These are phyloP conservation scores for Coemansia sp. DNA, from an alignment of 192 early-diverging fungal genomes.

Conservation along the genomic window DNA sequence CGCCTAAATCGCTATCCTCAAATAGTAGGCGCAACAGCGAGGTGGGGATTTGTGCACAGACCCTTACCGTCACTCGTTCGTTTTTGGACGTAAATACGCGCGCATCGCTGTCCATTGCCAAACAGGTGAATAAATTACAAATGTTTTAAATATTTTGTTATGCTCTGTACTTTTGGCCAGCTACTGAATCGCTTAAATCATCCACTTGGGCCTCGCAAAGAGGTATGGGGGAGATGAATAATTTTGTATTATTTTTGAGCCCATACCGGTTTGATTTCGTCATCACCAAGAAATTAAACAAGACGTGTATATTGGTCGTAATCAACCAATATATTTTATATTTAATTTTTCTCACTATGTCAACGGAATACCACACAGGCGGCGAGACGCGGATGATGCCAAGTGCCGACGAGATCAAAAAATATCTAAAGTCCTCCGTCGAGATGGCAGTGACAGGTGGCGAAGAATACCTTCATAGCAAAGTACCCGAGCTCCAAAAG, in stretches of 20 bases:
- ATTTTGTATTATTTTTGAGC: background rate
- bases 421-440: constrained; percentile 37
- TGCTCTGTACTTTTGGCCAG: background rate
- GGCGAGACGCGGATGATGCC: background rate
- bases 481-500: constrained; percentile 28
- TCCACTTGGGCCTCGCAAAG: background rate
- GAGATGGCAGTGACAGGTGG: constrained; percentile 35
- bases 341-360: background rate
- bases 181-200: background rate
- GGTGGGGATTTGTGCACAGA: constrained; percentile 24
- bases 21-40: constrained; percentile 34
- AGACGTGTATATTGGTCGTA: background rate
- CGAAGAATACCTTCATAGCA: constrained; percentile 45
- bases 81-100: constrained; percentile 29
- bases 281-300: background rate
- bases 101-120: constrained; percentile 12
- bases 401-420: constrained; percentile 27
- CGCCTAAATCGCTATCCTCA: constrained; percentile 10
- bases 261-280: background rate
- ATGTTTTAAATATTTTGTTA: too few relatives aligned
- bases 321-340: background rate
- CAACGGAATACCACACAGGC: background rate
- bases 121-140: too few relatives aligned
- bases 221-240: background rate
- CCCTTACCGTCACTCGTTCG: constrained; percentile 9